Evolutionary conservation across 768 basidiomycete species (phyloP).

Genomic region (Termitomyces sp.): DNA sequence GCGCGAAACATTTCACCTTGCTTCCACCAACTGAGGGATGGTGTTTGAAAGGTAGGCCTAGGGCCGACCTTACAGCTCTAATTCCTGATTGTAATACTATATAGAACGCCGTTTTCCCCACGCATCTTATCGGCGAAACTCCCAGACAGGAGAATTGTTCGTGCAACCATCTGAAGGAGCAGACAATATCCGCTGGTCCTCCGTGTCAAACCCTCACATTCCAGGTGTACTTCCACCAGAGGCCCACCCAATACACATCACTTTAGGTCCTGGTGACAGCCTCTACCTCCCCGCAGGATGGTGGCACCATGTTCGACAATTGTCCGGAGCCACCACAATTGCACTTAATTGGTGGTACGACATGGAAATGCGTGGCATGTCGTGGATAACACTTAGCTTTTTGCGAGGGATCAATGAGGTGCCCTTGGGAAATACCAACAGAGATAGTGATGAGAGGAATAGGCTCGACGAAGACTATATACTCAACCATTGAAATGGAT

Average conservation of each 20-base stretch:
- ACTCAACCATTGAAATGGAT: neutral
- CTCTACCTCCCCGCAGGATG: conserved; percentile 90
- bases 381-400: conserved; percentile 66
- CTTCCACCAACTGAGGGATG: conserved; percentile 88
- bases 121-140: conserved; percentile 55
- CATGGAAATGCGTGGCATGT: conserved; percentile 64
- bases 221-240: conserved; percentile 41
- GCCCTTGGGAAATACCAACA: conserved; percentile 27
- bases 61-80: too few relatives aligned
- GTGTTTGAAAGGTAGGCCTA: conserved; percentile 64
- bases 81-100: neutral
- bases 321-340: conserved; percentile 47
- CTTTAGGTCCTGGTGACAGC: conserved; percentile 67
- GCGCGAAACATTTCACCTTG: conserved; percentile 80
- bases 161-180: conserved; percentile 28
- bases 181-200: conserved; percentile 71
- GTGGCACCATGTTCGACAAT: conserved; percentile 90
- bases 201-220: conserved; percentile 54
- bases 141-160: conserved; percentile 17
- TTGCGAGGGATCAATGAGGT: conserved; percentile 42
- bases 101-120: conserved; percentile 61
- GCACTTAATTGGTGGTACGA: conserved; percentile 93
- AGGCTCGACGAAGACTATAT: neutral
- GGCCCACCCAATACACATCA: conserved; percentile 63
- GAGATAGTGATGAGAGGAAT: neutral